phyloP scores from a whole-genome alignment of 1,284 basidiomycete species.

The Ustilago tritici region DNA sequence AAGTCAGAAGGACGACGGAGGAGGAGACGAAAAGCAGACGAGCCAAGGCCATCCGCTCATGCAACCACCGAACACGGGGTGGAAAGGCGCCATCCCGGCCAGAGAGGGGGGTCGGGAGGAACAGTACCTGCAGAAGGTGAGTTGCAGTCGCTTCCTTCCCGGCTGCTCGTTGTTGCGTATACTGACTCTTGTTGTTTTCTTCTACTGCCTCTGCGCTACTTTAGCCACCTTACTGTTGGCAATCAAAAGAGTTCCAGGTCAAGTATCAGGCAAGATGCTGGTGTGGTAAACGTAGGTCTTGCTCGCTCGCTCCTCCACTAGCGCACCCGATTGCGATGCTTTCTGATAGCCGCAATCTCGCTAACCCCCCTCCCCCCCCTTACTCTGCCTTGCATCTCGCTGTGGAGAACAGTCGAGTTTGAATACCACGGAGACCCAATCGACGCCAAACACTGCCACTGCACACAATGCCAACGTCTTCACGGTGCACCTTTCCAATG shows the following conservation, averaged over 20 bases:
- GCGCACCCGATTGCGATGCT: too few relatives aligned
- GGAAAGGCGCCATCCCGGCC: conserved; percentile 43
- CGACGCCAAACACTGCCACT: conserved; percentile 61
- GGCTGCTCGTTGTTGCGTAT: not conserved
- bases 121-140: conserved; percentile 44
- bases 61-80: conserved; percentile 44
- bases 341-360: too few relatives aligned
- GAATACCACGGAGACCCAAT: conserved; percentile 56
- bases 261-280: conserved; percentile 45
- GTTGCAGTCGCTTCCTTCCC: not conserved
- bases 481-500: conserved; percentile 62
- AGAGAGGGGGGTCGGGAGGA: conserved; percentile 39
- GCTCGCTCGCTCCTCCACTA: too few relatives aligned
- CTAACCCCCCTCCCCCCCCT: not conserved
- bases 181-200: not conserved
- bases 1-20: conserved; percentile 1
- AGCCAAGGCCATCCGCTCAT: conserved; percentile 32
- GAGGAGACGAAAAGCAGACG: conserved; percentile 2
- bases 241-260: conserved; percentile 43
- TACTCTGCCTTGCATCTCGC: not conserved
- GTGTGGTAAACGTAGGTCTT: conserved; percentile 43
- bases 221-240: conserved; percentile 50
- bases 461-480: conserved; percentile 58
- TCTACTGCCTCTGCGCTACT: too few relatives aligned
- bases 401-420: conserved; percentile 36